Evolutionary conservation across 805 yeast species (phyloP).

Genomic region (Saccharomyces mikatae): DNA sequence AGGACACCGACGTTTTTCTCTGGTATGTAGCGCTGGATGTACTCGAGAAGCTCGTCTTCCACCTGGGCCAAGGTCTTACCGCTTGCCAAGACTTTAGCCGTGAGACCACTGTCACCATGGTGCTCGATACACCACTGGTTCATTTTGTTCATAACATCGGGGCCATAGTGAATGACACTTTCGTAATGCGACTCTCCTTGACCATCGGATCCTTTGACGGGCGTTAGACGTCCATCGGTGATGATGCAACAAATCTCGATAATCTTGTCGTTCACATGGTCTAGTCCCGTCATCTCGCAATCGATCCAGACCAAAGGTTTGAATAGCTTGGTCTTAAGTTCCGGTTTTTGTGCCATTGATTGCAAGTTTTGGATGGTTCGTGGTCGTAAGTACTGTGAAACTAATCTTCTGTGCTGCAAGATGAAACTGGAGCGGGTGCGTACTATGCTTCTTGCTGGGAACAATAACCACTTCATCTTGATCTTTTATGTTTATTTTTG

Average conservation of each 20-base stretch:
- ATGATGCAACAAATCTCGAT: constrained; percentile 87
- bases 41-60: constrained; percentile 54
- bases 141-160: constrained; percentile 60
- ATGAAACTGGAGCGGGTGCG: neutral
- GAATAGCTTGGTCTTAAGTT: constrained; percentile 6
- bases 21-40: constrained; percentile 49
- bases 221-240: constrained; percentile 72
- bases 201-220: constrained; percentile 18
- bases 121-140: constrained; percentile 80
- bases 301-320: constrained; percentile 83
- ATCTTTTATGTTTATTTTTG: neutral
- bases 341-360: neutral
- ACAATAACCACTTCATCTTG: neutral
- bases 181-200: constrained; percentile 58
- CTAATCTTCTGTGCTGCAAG: neutral
- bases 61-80: constrained; percentile 50
- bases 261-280: constrained; percentile 70
- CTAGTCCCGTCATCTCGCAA: constrained; percentile 97
- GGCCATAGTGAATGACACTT: constrained; percentile 65
- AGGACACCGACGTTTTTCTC: constrained; percentile 53
- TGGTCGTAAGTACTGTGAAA: neutral
- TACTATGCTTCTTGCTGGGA: neutral
- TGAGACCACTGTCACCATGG: constrained; percentile 73
- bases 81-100: constrained; percentile 55
- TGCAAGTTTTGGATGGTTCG: neutral